Base-by-base conservation (phyloP, 176 grass and related monocot species). In the Juncus inflexus region DNA sequence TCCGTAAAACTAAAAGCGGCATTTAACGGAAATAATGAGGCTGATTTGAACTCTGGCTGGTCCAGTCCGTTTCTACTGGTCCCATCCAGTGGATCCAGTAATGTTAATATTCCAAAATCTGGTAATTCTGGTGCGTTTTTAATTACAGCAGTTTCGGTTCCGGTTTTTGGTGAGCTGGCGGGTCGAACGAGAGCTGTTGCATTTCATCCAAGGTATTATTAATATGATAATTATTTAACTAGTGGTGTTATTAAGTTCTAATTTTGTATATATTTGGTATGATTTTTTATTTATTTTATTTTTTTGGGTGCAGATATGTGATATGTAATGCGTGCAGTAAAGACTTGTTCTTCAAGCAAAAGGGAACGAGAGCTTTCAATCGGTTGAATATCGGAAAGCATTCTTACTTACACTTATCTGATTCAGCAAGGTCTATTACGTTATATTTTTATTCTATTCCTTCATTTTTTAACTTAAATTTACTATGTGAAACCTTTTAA, bases 271-370 rank as follows among this genome's bases (percentile, higher is more conserved):
- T 41, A 42, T 37, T 37, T 80, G 70, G 68, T 81, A 37, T 55
- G 10, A 43, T 53, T 6, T 74, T 75, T 40, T 62, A 45, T 65
- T n/a, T n/a, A n/a, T n/a, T n/a, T n/a, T 42, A 14, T 74, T 43
- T 67, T 39, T 58, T 72, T 81, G 35, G 64, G 80, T 87, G 58
- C 73, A 96, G 92, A 77, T 96, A 81, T 67, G 82, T 96, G 39
- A 91, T 96, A 66, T 96, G 92, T 79, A 96, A 96, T 83, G 92
- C 92, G 28, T 96, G 87, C 87, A 83, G 59, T 65, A 89, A 83
- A 57, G 87, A 81, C 61, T 70, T 96, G 62, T 86, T 81, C 55
- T 96, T 83, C 74, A 85, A 83, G 76, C 92, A 96, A 70, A 96
- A 91, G 59, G 92, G 87, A 78, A 96, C 92, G 63, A 81, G 83